phyloP scores from a whole-genome alignment of 1,284 basidiomycete species.

The Mrakiaceae sp. region DNA sequence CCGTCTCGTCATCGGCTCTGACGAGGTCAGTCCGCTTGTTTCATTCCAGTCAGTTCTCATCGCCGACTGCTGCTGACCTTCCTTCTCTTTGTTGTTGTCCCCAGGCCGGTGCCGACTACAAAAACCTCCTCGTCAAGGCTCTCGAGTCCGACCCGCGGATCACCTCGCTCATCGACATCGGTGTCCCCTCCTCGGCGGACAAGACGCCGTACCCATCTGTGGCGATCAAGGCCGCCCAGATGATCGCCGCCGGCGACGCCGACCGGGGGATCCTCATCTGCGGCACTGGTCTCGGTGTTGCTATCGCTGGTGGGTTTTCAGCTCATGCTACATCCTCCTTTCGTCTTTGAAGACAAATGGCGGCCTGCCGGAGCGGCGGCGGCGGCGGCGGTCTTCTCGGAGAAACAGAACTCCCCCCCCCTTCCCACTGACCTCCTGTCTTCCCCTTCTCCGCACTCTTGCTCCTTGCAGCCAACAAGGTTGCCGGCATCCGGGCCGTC shows the following conservation, averaged over 20 bases:
- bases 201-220: slow-evolving; percentile 39
- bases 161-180: slow-evolving; percentile 10
- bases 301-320: slow-evolving; percentile 26
- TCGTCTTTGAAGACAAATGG: not conserved
- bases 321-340: no score
- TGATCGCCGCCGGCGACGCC: slow-evolving; percentile 35
- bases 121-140: slow-evolving; percentile 2
- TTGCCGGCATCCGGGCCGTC: slow-evolving; percentile 35
- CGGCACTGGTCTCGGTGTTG: slow-evolving; percentile 37
- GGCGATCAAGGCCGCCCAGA: slow-evolving; percentile 36
- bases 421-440: not conserved
- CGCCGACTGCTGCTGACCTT: no score
- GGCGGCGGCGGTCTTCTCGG: no score
- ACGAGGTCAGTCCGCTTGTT: not conserved
- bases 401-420: no score
- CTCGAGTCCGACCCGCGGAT: slow-evolving; percentile 1
- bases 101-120: slow-evolving; percentile 9
- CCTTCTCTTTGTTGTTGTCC: no score
- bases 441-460: slow-evolving; percentile 23
- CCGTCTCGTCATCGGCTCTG: slow-evolving; percentile 11
- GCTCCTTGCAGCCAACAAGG: slow-evolving; percentile 35
- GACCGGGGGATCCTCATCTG: slow-evolving; percentile 39
- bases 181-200: slow-evolving; percentile 18
- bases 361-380: no score
- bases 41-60: no score